Evolutionary conservation across 768 basidiomycete genomes (phyloP).

Genomic region (Boletellus ananiceps): DNA sequence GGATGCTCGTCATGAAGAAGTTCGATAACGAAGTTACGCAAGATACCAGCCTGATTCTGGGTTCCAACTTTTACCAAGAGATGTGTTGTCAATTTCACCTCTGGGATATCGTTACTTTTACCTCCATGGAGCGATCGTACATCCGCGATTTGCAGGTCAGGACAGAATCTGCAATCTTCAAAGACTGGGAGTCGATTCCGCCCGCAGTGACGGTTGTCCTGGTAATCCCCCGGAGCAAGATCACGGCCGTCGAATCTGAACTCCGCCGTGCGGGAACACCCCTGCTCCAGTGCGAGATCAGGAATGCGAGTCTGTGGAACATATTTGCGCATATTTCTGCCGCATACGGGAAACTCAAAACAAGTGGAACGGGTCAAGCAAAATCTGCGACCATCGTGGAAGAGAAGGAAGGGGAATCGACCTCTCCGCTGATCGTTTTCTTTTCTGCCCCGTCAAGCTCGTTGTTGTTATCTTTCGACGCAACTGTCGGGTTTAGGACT

Average conservation of each 20-base stretch:
- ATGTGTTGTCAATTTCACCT: slow-evolving; percentile 42
- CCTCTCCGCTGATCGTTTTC: slow-evolving; percentile 22
- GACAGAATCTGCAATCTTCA: slow-evolving; percentile 22
- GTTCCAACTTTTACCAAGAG: slow-evolving; percentile 41
- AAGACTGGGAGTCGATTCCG: slow-evolving; percentile 29
- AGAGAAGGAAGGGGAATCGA: slow-evolving; percentile 15
- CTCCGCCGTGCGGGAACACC: slow-evolving; percentile 24
- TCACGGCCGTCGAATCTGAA: slow-evolving; percentile 18
- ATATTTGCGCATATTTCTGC: slow-evolving; percentile 19
- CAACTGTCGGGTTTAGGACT: slow-evolving; percentile 16
- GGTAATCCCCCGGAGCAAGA: slow-evolving; percentile 28
- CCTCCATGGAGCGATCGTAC: slow-evolving; percentile 14
- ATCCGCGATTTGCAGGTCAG: slow-evolving; percentile 7
- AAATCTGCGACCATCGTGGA: slow-evolving; percentile 19
- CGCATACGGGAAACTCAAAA: slow-evolving; percentile 18
- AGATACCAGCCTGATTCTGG: slow-evolving; percentile 20
- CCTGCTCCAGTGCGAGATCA: slow-evolving; percentile 23
- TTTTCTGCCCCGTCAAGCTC: slow-evolving; percentile 18
- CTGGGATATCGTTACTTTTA: slow-evolving; percentile 34
- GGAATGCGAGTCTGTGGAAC: slow-evolving; percentile 11
- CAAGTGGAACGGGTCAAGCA: slow-evolving; percentile 12
- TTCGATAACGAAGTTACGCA: slow-evolving; percentile 19
- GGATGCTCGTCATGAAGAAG: slow-evolving; percentile 39
- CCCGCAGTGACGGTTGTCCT: slow-evolving; percentile 30
- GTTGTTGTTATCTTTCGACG: slow-evolving; percentile 12